Base-by-base conservation (phyloP, 106 monocot genomes). In the Xerophyta viscosa region DNA sequence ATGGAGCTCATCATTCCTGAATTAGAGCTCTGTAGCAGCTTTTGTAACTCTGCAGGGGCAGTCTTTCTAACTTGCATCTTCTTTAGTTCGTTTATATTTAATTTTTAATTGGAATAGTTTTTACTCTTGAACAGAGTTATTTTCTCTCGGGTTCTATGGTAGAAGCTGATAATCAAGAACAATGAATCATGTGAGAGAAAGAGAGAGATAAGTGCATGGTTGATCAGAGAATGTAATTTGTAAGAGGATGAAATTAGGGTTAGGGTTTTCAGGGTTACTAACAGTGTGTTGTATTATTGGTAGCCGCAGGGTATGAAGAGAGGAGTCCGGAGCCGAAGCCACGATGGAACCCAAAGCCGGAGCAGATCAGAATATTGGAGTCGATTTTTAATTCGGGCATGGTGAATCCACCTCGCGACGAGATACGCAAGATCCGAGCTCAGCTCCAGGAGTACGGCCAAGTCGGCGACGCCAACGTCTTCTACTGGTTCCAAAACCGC, bases 401-500 rank as follows among this genome's bases (percentile, higher is more conserved):
- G 94, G 81, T 94, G 24, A 94, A 94, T 52, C 94, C 94, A 0
- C 84, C 94, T 9, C 74, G 94, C 17, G 94, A 94, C 55, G 94
- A 94, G 81, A 94, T 94, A 46, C 61, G 78, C 1, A 66, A 37
- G 56, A 94, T 94, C 46, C 65, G 88, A 6, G 47, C 71, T 0
- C 88, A 85, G 72, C 84, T 94, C n/a, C 88, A 88, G 50, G 84
- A 77, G 50, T 94, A 81, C 65, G 94, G 94, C 42, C 88, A 88
- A 24, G 87, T 94, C 42, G 94, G 88, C 53, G 94, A 94, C 54
- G 94, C 94, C 68, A 94, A 94, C 65, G 94, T 94, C 64, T 94
- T 94, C 84, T 94, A 94, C 70, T 94, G 94, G 94, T 94, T 87
- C 48, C 86, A 87, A 57, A 87, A 87, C 64, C 77, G 86, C 21